Evolutionary conservation across 129 eudicot species (phyloP).

Genomic region (Escallonia herrerae): DNA sequence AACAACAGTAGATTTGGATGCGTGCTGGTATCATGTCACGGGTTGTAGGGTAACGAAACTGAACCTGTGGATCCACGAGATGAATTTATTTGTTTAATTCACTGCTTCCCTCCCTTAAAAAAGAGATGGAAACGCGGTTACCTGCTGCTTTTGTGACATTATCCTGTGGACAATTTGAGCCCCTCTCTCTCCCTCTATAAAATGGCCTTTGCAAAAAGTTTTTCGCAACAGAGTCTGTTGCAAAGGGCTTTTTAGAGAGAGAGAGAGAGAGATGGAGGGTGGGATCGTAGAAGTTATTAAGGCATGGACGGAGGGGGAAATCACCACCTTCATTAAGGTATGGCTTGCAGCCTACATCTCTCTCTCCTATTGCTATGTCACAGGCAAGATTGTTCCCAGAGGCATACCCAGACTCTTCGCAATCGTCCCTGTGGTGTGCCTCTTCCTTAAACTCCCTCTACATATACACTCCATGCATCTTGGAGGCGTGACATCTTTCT

Average conservation of each 20-base stretch:
- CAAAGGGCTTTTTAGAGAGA: neutral
- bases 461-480: slow-evolving; percentile 31
- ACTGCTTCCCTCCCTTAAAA: no score
- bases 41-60: no score
- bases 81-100: no score
- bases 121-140: no score
- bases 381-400: slow-evolving; percentile 18
- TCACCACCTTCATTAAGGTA: slow-evolving; percentile 27
- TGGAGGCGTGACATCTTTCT: slow-evolving; percentile 36
- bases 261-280: slow-evolving; percentile 11
- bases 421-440: slow-evolving; percentile 24
- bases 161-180: no score
- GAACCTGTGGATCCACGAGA: no score
- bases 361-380: slow-evolving; percentile 26
- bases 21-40: no score
- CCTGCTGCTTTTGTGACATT: no score
- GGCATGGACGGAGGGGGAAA: slow-evolving; percentile 32
- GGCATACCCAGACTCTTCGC: slow-evolving; percentile 32
- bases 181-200: no score
- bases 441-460: slow-evolving; percentile 55
- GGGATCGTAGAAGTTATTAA: slow-evolving; percentile 9
- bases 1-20: no score
- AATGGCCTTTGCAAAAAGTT: no score
- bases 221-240: no score
- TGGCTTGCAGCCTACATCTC: slow-evolving; percentile 36